These are phyloP conservation scores for Trichophaea hybrida DNA, from an alignment of 2,329 filamentous ascomycete species.

Conservation along the genomic window DNA sequence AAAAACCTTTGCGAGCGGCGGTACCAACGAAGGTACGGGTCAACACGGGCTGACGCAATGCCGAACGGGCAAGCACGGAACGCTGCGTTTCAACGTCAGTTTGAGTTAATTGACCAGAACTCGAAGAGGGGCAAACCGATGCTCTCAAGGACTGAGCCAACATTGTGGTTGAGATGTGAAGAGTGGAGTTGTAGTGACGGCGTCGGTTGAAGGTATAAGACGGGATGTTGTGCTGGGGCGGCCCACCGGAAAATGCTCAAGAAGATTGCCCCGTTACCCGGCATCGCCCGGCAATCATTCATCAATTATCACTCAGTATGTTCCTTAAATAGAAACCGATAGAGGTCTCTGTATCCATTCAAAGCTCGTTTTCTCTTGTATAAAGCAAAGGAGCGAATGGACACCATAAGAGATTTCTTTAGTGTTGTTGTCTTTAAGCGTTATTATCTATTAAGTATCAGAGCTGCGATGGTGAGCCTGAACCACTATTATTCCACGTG, in stretches of 20 bases:
- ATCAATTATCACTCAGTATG: too few species aligned
- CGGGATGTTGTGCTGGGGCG: not conserved
- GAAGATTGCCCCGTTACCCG: not conserved
- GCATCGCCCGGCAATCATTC: not conserved
- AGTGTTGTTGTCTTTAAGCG: too few species aligned
- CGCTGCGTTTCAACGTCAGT: conserved; percentile 9
- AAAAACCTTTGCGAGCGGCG: conserved; percentile 46
- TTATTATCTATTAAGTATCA: too few species aligned
- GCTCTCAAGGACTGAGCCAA: conserved; percentile 42
- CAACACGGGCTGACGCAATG: conserved; percentile 43
- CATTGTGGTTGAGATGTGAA: conserved; percentile 35
- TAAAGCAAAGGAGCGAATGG: too few species aligned
- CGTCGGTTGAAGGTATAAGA: too few species aligned
- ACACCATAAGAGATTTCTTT: too few species aligned
- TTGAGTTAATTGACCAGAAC: not conserved
- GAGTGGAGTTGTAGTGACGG: not conserved
- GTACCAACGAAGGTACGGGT: conserved; percentile 49
- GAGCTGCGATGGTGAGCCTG: too few species aligned
- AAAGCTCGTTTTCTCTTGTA: too few species aligned
- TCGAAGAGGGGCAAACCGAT: conserved; percentile 37
- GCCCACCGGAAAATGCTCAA: not conserved
- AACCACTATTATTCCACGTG: too few species aligned
- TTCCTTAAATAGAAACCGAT: too few species aligned
- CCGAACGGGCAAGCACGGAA: conserved; percentile 32
- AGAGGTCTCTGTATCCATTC: too few species aligned